Conservation (phyloP, 1,139 yeast genomes). For the Magnusiomyces suaveolens region DNA sequence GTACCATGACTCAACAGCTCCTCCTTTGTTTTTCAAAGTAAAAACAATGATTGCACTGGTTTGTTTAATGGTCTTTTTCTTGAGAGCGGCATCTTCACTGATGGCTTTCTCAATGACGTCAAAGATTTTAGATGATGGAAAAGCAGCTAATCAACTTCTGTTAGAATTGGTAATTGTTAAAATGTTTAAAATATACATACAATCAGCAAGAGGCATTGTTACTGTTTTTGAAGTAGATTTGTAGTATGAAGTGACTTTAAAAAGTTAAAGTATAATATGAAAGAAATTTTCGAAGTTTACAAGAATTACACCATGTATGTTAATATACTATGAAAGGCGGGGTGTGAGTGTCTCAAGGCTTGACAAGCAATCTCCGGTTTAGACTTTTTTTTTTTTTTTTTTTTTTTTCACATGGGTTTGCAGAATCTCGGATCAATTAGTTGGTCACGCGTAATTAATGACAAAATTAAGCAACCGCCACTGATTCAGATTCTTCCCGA, state of each 20-base stretch:
- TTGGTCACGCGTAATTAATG: no score
- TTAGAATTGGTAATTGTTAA: neutral
- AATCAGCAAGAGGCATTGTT: neutral
- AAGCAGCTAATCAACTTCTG: constrained; percentile 22
- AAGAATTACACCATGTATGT: no score
- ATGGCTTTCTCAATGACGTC: constrained; percentile 31
- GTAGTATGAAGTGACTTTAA: no score
- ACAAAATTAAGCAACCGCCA: neutral
- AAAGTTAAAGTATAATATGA: no score
- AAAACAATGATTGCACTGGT: constrained; percentile 60
- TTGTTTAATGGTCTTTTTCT: constrained; percentile 32
- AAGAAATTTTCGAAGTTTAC: no score
- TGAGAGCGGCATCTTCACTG: constrained; percentile 25
- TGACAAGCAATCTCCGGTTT: no score
- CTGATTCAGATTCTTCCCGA: neutral
- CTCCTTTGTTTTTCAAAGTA: constrained; percentile 59
- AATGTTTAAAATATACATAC: neutral
- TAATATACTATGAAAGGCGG: no score
- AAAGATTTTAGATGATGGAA: constrained; percentile 35
- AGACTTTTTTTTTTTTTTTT: no score
- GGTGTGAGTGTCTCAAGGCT: no score
- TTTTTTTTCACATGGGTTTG: no score
- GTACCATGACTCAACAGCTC: constrained; percentile 57
- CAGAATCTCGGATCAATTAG: no score
- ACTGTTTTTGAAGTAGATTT: no score